Base-by-base conservation (phyloP, 768 basidiomycete genomes). In the Tulasnella sp. region DNA sequence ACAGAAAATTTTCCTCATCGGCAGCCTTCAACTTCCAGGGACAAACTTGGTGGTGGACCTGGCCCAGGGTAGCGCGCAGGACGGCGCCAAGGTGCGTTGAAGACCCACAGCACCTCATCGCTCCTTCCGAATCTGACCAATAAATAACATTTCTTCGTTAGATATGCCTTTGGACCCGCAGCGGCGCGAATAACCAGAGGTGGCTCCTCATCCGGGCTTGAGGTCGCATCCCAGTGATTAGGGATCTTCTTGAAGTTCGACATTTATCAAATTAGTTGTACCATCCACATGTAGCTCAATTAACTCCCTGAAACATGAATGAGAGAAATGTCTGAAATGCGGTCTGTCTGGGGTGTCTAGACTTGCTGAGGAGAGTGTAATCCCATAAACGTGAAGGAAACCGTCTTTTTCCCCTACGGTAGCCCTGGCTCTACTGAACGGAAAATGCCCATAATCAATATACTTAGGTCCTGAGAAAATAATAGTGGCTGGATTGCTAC, bases 151-250 rank as follows among this genome's bases (percentile, higher is more conserved):
- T 38, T 19, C 71, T 42, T 27, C 21, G 42, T 18, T 74, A 74
- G 73, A 42, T 74, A 6, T 74, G 73, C 46, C 8, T 74, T 38
- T 74, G 73, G 73, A 74, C 73, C 38, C 40, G 19, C 39, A 74
- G 38, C 9, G 38, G 38, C 38, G 34, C 27, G 42, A 74, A 74
- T 38, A 74, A 74, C 46, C 73, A 74, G 38, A 42, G 46, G 73
- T 74, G 73, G 73, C 40, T 42, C 73, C 73, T 74, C 38, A 12
- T 42, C 27, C 73, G 46, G 46, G 73, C 73, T 74, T 74, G 46
- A 74, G 14, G 73, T 42, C 34, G 73, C 38, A 68, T 68, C 62
- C 62, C 62, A n/a, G 52, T 68, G 2, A 31, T n/a, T 31, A 27
- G 56, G 62, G 62, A 68, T 68, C 62, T 31, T 34, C 62, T 68